A percentile compares a stretch with the other conserved stretches of the same genome.
Evolutionary conservation across 2,329 filamentous ascomycete genomes (phyloP).

Genomic region (Lojkania enalia): DNA sequence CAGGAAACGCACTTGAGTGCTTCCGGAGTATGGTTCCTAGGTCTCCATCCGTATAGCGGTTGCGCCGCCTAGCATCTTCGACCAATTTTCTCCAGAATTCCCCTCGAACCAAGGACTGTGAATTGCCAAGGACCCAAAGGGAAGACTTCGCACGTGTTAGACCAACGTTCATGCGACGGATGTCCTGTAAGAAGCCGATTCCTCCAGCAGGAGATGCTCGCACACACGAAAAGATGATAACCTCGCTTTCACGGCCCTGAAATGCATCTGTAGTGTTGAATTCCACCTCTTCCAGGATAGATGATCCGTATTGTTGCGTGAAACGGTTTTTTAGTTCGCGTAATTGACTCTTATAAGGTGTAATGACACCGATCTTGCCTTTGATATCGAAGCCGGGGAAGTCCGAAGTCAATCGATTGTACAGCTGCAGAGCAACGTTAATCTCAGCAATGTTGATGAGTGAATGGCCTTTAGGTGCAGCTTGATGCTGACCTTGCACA

Average conservation of each 20-base stretch:
- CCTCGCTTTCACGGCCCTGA: slow-evolving; percentile 92
- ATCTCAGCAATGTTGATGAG: slow-evolving; percentile 88
- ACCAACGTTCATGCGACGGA: slow-evolving; percentile 98
- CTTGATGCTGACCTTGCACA: slow-evolving; percentile 83
- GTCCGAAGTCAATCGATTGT: slow-evolving; percentile 75
- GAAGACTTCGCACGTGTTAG: slow-evolving; percentile 95
- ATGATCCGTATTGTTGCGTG: slow-evolving; percentile 69
- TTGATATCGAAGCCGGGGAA: slow-evolving; percentile 64
- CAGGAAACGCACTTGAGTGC: slow-evolving; percentile 51
- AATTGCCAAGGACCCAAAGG: slow-evolving; percentile 94
- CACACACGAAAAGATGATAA: slow-evolving; percentile 99
- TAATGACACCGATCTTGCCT: slow-evolving; percentile 94
- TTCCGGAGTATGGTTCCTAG: slow-evolving; percentile 58
- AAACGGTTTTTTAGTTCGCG: slow-evolving; percentile 79
- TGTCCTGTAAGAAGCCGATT: slow-evolving; percentile 97
- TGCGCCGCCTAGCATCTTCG: slow-evolving; percentile 73
- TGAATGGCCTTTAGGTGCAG: slow-evolving; percentile 81
- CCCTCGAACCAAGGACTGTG: slow-evolving; percentile 80
- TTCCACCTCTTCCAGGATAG: slow-evolving; percentile 78
- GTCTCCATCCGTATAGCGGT: slow-evolving; percentile 75
- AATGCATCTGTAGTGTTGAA: slow-evolving; percentile 99
- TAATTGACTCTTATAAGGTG: slow-evolving; percentile 94
- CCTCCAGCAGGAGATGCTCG: slow-evolving; percentile 89
- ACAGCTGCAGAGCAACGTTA: slow-evolving; percentile 82
- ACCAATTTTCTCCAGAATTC: slow-evolving; percentile 90